These are phyloP conservation scores for Schwanniomyces occidentalis DNA, from an alignment of 805 yeast species.

Conservation along the genomic window DNA sequence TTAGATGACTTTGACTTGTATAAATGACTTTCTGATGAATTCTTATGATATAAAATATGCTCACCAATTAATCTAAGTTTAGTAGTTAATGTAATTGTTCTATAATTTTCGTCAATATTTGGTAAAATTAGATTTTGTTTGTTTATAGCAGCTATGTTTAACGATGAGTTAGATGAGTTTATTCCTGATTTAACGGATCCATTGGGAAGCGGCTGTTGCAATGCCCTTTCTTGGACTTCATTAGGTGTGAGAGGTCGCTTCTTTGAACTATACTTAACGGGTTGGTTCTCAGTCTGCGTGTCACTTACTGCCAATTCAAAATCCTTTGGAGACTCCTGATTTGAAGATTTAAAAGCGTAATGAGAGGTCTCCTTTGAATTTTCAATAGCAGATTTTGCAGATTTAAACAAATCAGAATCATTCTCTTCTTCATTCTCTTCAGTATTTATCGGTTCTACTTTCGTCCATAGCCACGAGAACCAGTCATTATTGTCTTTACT, in stretches of 20 bases:
- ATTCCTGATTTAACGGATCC: slow-evolving; percentile 2
- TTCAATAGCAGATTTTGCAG: slow-evolving; percentile 36
- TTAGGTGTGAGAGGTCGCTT: slow-evolving; percentile 35
- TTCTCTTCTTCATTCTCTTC: slow-evolving; percentile 19
- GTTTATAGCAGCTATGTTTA: slow-evolving; percentile 1
- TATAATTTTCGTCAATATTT: slow-evolving; percentile 20
- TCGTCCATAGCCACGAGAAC: slow-evolving; percentile 27
- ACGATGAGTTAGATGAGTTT: slow-evolving; percentile 6
- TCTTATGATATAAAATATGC: slow-evolving; percentile 19
- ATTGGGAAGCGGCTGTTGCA: slow-evolving; percentile 8
- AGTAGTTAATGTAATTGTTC: slow-evolving; percentile 24
- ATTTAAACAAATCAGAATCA: slow-evolving; percentile 25
- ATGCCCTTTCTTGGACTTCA: slow-evolving; percentile 33
- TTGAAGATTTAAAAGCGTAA: slow-evolving; percentile 30
- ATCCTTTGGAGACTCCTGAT: slow-evolving; percentile 9
- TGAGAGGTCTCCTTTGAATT: slow-evolving; percentile 29
- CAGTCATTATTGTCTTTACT: slow-evolving; percentile 10
- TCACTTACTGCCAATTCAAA: slow-evolving; percentile 36
- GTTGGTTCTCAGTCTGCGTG: slow-evolving; percentile 31
- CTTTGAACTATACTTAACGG: slow-evolving; percentile 31
- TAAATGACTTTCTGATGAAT: slow-evolving; percentile 26
- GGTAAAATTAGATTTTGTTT: slow-evolving; percentile 16
- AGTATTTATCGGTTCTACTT: too few species aligned
- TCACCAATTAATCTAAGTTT: slow-evolving; percentile 23
- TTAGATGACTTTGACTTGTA: slow-evolving; percentile 15